These are phyloP conservation scores for Brassica incana DNA, from an alignment of 345 rosid species.

Conservation along the genomic window DNA sequence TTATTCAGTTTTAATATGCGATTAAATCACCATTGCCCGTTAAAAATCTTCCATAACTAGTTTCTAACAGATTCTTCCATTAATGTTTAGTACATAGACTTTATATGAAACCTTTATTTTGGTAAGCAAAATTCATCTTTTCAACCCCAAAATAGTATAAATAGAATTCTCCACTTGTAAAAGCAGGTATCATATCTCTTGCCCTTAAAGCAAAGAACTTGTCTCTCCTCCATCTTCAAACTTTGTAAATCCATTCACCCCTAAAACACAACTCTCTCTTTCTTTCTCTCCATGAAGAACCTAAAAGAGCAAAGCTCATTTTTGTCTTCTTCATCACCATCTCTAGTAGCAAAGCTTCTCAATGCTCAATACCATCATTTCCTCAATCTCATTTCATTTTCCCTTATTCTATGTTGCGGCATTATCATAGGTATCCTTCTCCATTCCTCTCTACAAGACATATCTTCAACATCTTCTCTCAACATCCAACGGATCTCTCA, in stretches of 20 bases:
- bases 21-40: not conserved
- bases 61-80: not conserved
- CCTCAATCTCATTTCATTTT: constrained; percentile 44
- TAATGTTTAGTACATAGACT: not conserved
- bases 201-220: constrained; percentile 46
- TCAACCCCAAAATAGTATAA: not conserved
- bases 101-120: not conserved
- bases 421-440: constrained; percentile 57
- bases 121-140: not conserved
- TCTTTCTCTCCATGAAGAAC: constrained; percentile 36
- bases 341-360: constrained; percentile 36
- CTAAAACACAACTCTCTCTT: constrained; percentile 13
- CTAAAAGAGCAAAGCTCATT: constrained; percentile 39
- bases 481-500: constrained; percentile 18
- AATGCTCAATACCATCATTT: constrained; percentile 48
- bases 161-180: constrained; percentile 29
- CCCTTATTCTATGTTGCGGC: constrained; percentile 57
- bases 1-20: not conserved
- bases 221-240: constrained; percentile 22
- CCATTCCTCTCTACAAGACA: constrained; percentile 47
- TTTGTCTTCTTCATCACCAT: constrained; percentile 20
- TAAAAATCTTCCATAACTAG: not conserved
- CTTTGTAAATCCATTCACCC: constrained; percentile 20
- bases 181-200: constrained; percentile 39
- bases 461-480: constrained; percentile 40